These are phyloP conservation scores for Alternaria solani DNA, from an alignment of 2,329 filamentous ascomycete genomes.

Conservation along the genomic window DNA sequence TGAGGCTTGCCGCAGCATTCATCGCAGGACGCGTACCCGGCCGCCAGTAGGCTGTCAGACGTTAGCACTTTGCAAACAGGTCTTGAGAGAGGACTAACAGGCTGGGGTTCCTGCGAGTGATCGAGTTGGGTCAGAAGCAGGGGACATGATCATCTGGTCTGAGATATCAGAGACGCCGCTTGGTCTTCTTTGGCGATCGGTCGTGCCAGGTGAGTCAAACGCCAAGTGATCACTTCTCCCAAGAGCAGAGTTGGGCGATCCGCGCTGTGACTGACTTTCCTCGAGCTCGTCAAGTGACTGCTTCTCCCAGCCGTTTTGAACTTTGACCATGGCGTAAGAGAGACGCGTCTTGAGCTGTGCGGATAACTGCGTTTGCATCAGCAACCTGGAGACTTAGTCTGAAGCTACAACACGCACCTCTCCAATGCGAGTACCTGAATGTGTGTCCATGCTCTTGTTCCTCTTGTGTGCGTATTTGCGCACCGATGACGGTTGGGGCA, in stretches of 20 bases:
- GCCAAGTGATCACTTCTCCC: conserved; percentile 52
- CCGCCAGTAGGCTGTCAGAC: conserved; percentile 39
- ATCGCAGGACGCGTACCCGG: conserved; percentile 36
- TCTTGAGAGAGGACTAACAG: conserved; percentile 22
- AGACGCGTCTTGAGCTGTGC: conserved; percentile 82
- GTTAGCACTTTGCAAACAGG: not conserved
- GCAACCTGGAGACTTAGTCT: conserved; percentile 22
- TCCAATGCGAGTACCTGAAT: conserved; percentile 72
- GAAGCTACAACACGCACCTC: conserved; percentile 66
- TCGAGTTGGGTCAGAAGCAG: conserved; percentile 37
- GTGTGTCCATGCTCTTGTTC: conserved; percentile 73
- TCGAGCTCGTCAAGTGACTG: conserved; percentile 81
- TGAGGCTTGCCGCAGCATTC: conserved; percentile 38
- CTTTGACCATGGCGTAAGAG: conserved; percentile 92
- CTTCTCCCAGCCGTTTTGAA: conserved; percentile 85
- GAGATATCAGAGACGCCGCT: conserved; percentile 49
- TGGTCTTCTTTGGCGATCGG: conserved; percentile 42
- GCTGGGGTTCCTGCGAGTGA: conserved; percentile 36
- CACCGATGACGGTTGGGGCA: conserved; percentile 19
- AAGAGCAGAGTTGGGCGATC: conserved; percentile 68
- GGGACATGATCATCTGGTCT: conserved; percentile 47
- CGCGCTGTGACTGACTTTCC: conserved; percentile 72
- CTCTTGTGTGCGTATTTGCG: conserved; percentile 66
- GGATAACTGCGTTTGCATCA: conserved; percentile 66
- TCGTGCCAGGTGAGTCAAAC: conserved; percentile 42